Evolutionary conservation across 176 grass and related monocot species (phyloP), one percentile per base, ranked within the genome.

Genomic region (Elaeis guineensis): DNA sequence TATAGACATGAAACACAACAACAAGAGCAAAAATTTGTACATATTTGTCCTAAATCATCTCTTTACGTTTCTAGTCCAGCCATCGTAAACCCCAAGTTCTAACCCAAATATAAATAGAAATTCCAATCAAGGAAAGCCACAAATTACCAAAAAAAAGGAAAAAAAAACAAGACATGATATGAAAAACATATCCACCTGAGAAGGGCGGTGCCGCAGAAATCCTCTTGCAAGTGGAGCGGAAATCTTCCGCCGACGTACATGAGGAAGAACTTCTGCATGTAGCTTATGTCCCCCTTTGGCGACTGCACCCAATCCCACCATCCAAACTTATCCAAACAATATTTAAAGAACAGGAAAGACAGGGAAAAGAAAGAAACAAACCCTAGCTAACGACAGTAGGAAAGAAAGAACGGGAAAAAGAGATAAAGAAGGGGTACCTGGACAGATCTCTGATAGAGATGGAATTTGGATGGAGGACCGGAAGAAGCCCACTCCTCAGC

Each of bases 151-250:
- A 39, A 39, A 39, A 12, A 12, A 11, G 2, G 2, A 3, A 12
- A 44, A 44, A 44, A 14, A 44, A 30, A 30, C 28, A 7, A 5
- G 28, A 30, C 35, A 44, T 0, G 9, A 44, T 44, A 44, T 61
- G 5, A 28, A 4, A 32, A 19, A 25, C 15, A 24, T 44, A 44
- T 44, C 35, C 11, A 92, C 87, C 84, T 89, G 78, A 97, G 84
- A 73, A 97, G 81, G 69, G 84, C 81, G 3, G 87, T 97, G 65
- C 93, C 87, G 58, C 84, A 97, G 78, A 97, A 91, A 69, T 97
- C 93, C 66, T 97, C 87, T 76, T 92, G 87, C 51, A 92, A 62
- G 75, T 83, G 84, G 21, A 92, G 70, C 54, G 93, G 87, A 55
- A 74, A 62, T 25, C 93, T 75, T 4, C 87, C 87, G 1, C 87